Conservation (phyloP, 495 filamentous ascomycete genomes). For the Echria macrotheca region DNA sequence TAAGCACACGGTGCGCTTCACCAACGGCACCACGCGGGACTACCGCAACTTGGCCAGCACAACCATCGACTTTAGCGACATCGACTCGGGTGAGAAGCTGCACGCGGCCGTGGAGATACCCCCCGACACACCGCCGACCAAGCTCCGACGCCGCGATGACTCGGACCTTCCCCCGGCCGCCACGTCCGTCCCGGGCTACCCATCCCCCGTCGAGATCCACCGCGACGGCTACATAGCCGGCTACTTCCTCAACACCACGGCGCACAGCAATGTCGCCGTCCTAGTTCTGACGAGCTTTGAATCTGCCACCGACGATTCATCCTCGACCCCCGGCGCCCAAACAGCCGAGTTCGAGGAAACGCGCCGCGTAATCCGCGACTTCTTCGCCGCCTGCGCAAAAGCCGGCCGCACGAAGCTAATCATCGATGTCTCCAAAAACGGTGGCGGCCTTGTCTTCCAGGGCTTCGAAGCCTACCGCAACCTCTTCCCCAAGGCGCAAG, state of each 20-base stretch:
- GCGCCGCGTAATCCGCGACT: not conserved
- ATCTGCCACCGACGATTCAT: not conserved
- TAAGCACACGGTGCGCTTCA: conserved; percentile 13
- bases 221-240: conserved; percentile 20
- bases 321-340: not conserved
- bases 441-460: conserved; percentile 39
- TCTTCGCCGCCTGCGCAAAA: not conserved
- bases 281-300: conserved; percentile 17
- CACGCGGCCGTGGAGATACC: not conserved
- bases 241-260: conserved; percentile 28
- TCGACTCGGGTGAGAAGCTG: not conserved
- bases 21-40: conserved; percentile 5
- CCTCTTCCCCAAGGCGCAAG: conserved; percentile 29
- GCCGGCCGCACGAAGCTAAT: conserved; percentile 27
- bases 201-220: not conserved
- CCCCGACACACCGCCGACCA: not conserved
- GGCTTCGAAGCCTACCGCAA: conserved; percentile 32
- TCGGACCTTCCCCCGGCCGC: conserved; percentile 3
- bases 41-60: not conserved
- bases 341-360: conserved; percentile 11
- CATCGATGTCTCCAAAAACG: conserved; percentile 48
- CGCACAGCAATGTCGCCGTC: conserved; percentile 30
- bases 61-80: not conserved
- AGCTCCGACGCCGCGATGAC: not conserved
- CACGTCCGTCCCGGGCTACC: not conserved